phyloP scores from a whole-genome alignment of 2,329 filamentous ascomycete genomes.

The Penicillium sp. region DNA sequence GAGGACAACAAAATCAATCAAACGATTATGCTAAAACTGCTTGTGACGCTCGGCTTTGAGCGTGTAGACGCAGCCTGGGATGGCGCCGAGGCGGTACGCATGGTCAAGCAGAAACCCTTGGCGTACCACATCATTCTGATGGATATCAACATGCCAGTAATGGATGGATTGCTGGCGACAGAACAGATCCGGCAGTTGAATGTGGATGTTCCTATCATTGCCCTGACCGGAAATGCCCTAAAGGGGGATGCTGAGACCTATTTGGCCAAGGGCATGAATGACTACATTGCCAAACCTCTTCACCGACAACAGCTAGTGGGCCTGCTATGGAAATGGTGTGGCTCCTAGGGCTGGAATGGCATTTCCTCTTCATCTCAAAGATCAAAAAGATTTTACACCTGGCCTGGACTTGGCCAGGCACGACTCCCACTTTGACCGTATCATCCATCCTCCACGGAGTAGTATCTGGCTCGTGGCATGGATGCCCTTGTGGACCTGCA shows the following conservation, averaged over 20 bases:
- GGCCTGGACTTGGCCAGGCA: no score
- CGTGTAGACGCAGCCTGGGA: slow-evolving; percentile 42
- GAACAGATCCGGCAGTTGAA: slow-evolving; percentile 38
- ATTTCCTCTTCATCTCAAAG: background rate
- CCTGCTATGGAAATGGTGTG: slow-evolving; percentile 39
- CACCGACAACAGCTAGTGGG: slow-evolving; percentile 46
- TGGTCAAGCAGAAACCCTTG: slow-evolving; percentile 39
- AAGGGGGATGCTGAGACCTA: slow-evolving; percentile 52
- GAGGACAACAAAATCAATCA: slow-evolving; percentile 44
- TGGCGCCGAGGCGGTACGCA: slow-evolving; percentile 41
- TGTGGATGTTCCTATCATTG: slow-evolving; percentile 47
- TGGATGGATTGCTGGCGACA: slow-evolving; percentile 45
- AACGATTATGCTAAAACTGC: slow-evolving; percentile 37
- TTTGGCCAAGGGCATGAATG: slow-evolving; percentile 51
- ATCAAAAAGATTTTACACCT: no score
- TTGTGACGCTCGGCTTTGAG: slow-evolving; percentile 39
- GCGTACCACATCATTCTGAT: slow-evolving; percentile 44
- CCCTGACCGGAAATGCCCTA: slow-evolving; percentile 53
- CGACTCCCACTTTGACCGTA: no score
- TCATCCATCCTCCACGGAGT: no score
- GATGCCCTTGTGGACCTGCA: no score
- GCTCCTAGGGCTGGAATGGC: slow-evolving; percentile 12
- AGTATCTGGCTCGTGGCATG: no score
- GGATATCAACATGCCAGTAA: slow-evolving; percentile 46
- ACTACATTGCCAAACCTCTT: slow-evolving; percentile 52